Base-by-base conservation (phyloP, 768 basidiomycete species). In the Cytidiella melzeri region DNA sequence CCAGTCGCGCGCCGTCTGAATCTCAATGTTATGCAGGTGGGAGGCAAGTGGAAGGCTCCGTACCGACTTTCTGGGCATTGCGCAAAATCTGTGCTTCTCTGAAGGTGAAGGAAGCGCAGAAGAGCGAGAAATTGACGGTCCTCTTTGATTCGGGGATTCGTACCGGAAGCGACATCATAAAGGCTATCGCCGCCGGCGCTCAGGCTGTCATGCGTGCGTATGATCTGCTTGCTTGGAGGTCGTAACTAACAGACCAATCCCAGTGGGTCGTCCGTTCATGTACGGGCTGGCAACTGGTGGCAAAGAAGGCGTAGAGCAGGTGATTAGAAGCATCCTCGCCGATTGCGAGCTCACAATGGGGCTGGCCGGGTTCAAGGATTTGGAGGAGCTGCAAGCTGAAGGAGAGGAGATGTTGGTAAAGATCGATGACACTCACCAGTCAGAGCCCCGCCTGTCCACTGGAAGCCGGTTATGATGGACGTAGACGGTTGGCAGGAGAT, bases 161-260 rank as follows among this genome's bases (percentile, higher is more conserved):
- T 39, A 87, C 83, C 0, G 92, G 88, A 10, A 78, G 80, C 39
- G 92, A 95, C 54, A 78, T 92, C 41, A 73, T 91, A 65, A 88
- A 89, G 64, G 92, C 92, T 0, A 66, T 93, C 24, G 90, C 90
- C 1, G 72, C 94, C 0, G 91, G 92, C 37, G 92, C 92, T 6
- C 84, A 93, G 56, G 89, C 72, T 6, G 81, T 93, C 13, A 64
- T 92, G 18, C 71, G 81, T 89, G 55, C 57, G 86, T 74, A 13
- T 15, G 12, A 1, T 26, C 37, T 27, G 37, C 30, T 37, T 27
- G 49, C 30, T 24, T 47, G 39, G 36, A 48, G 26, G 20, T 34
- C 48, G 12, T 44, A 25, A n/a, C 20, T 47, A 7, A 3, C 1
- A 12, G n/a, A n/a, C n/a, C 25, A 30, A 19, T 46, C 38, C 18